Percentiles rank a stretch among this genome's conserved stretches.
Conservation (phyloP, 768 basidiomycete species). For the Pleurotus citrinopileatus region DNA sequence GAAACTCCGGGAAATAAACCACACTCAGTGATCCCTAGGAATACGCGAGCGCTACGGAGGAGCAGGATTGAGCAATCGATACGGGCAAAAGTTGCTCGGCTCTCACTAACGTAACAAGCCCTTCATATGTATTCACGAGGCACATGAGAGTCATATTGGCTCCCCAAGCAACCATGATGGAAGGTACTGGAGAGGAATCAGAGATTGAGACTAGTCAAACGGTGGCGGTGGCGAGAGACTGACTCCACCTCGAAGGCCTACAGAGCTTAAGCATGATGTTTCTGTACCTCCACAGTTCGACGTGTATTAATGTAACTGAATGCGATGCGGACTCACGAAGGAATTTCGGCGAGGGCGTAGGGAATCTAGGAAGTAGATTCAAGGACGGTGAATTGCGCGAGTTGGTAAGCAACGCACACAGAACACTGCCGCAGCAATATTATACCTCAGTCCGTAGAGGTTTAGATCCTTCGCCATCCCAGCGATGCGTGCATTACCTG, state of each 20-base stretch:
- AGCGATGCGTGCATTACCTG: constrained; percentile 38
- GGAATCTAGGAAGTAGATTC: constrained; percentile 17
- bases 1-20: constrained; percentile 28
- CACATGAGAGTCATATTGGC: constrained; percentile 20
- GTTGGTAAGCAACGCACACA: constrained; percentile 23
- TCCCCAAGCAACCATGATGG: constrained; percentile 23
- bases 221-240: constrained; percentile 11
- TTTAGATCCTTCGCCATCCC: constrained; percentile 37
- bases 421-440: constrained; percentile 25
- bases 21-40: constrained; percentile 23
- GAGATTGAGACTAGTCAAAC: background rate
- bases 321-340: constrained; percentile 16
- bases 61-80: constrained; percentile 19
- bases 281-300: too few relatives aligned
- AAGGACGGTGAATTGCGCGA: background rate
- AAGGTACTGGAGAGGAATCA: constrained; percentile 14
- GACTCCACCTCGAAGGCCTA: constrained; percentile 25
- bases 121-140: constrained; percentile 21
- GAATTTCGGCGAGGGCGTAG: constrained; percentile 24
- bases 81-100: too few relatives aligned
- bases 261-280: constrained; percentile 23
- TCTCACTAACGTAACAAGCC: constrained; percentile 25
- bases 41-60: constrained; percentile 23
- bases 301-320: too few relatives aligned
- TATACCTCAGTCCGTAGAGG: constrained; percentile 22